phyloP scores from a whole-genome alignment of 306 rosid species.

The Nissolia schottii region DNA sequence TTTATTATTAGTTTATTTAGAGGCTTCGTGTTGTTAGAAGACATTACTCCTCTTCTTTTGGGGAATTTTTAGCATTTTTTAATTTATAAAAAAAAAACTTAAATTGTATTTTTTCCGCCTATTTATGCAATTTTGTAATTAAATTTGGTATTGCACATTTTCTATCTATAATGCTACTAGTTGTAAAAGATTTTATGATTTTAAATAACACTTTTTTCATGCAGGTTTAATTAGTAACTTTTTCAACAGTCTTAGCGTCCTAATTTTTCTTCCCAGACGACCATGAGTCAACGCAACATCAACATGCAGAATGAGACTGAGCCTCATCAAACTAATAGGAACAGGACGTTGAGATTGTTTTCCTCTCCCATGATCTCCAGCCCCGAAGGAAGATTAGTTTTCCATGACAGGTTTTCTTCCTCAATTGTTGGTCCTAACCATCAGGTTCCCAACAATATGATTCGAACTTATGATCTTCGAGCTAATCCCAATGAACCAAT shows the following conservation, averaged over 20 bases:
- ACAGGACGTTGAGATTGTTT: neutral
- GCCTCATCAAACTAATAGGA: neutral
- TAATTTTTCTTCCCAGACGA: neutral
- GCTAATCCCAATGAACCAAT: neutral
- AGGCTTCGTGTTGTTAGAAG: too few relatives aligned
- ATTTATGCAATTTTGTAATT: neutral
- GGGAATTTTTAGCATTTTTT: too few relatives aligned
- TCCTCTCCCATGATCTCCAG: neutral
- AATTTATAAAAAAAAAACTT: too few relatives aligned
- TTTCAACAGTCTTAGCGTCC: neutral
- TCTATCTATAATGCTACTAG: neutral
- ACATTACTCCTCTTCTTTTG: too few relatives aligned
- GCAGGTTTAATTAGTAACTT: neutral
- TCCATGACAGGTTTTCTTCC: neutral
- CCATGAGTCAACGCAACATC: neutral
- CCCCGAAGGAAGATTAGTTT: neutral
- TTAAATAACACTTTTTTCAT: too few relatives aligned
- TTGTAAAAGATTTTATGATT: neutral
- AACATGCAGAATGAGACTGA: neutral
- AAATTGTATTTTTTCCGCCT: too few relatives aligned
- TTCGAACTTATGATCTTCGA: neutral
- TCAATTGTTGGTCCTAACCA: neutral
- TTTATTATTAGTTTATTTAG: too few relatives aligned
- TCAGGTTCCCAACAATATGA: neutral
- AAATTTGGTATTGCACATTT: neutral